Percentiles rank a stretch among this genome's conserved stretches.
phyloP scores from a whole-genome alignment of 495 filamentous ascomycete genomes.

The Corynascus novoguineensis region DNA sequence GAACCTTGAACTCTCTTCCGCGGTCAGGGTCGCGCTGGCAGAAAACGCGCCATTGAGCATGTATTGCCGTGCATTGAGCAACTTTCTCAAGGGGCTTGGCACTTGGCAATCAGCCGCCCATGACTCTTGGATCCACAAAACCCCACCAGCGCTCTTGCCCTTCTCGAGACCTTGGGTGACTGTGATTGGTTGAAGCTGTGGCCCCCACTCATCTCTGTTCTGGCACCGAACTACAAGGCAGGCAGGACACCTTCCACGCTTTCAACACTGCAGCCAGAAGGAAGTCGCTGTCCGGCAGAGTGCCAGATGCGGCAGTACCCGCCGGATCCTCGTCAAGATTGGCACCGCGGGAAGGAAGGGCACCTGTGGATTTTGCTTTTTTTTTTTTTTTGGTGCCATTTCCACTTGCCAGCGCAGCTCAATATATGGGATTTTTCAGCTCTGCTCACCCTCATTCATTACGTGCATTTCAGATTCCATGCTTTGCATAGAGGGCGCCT shows the following conservation, averaged over 20 bases:
- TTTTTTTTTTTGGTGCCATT: neutral
- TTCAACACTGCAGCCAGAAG: neutral
- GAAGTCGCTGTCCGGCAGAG: neutral
- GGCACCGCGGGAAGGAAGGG: too few relatives aligned
- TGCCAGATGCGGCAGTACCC: neutral
- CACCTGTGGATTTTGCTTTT: neutral
- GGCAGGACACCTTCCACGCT: neutral
- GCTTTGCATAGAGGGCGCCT: too few relatives aligned
- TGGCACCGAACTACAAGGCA: neutral
- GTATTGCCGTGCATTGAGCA: too few relatives aligned
- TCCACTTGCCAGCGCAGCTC: too few relatives aligned
- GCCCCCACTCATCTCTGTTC: neutral
- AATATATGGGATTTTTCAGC: too few relatives aligned
- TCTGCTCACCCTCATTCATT: too few relatives aligned
- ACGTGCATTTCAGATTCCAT: too few relatives aligned
- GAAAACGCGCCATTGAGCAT: too few relatives aligned
- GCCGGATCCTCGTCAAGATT: neutral
- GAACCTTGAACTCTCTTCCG: too few relatives aligned
- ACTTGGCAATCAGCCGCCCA: neutral
- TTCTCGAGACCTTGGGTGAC: slow-evolving; percentile 13
- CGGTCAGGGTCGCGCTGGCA: too few relatives aligned
- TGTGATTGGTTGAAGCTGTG: slow-evolving; percentile 11
- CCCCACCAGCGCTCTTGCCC: slow-evolving; percentile 12
- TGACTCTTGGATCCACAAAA: neutral
- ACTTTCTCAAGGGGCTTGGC: too few relatives aligned